phyloP scores from a whole-genome alignment of 2,329 filamentous ascomycete species.

The Monosporascus sp. region DNA sequence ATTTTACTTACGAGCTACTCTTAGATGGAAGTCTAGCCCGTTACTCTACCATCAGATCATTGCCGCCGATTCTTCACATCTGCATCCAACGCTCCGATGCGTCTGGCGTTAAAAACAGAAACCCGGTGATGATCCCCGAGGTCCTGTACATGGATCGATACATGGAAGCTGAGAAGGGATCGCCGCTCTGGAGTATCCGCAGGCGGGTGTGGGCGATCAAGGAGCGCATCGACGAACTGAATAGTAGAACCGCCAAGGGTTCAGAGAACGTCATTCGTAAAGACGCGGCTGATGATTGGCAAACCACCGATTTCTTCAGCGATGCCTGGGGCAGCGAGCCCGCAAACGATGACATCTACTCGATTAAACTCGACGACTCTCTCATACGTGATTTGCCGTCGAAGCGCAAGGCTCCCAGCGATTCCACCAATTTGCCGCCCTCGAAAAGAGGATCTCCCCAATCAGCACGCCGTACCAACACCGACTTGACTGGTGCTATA shows the following conservation, averaged over 20 bases:
- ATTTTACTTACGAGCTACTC: slow-evolving; percentile 75
- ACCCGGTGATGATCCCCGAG: slow-evolving; percentile 74
- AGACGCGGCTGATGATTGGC: slow-evolving; percentile 1
- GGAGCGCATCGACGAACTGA: slow-evolving; percentile 46
- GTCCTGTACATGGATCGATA: slow-evolving; percentile 85
- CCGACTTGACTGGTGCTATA: slow-evolving; percentile 11
- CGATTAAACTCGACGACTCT: slow-evolving; percentile 4
- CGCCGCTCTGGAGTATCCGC: slow-evolving; percentile 57
- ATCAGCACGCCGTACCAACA: not conserved
- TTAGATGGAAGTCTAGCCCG: slow-evolving; percentile 56
- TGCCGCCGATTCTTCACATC: slow-evolving; percentile 83
- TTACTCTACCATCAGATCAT: slow-evolving; percentile 67
- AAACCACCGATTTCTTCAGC: not conserved
- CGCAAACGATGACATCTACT: not conserved
- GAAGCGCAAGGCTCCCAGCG: slow-evolving; percentile 7
- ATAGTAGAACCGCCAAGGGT: slow-evolving; percentile 1
- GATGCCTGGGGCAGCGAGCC: not conserved
- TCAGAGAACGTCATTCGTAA: slow-evolving; percentile 1
- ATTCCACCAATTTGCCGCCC: slow-evolving; percentile 1
- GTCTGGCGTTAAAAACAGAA: slow-evolving; percentile 68
- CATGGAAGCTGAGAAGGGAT: slow-evolving; percentile 60
- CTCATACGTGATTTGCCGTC: slow-evolving; percentile 8
- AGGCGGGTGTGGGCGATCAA: slow-evolving; percentile 72
- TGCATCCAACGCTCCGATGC: slow-evolving; percentile 80
- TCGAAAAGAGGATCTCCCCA: slow-evolving; percentile 6